Evolutionary conservation across 2,329 filamentous ascomycete species (phyloP).

Genomic region (Emydomyces testavorans): DNA sequence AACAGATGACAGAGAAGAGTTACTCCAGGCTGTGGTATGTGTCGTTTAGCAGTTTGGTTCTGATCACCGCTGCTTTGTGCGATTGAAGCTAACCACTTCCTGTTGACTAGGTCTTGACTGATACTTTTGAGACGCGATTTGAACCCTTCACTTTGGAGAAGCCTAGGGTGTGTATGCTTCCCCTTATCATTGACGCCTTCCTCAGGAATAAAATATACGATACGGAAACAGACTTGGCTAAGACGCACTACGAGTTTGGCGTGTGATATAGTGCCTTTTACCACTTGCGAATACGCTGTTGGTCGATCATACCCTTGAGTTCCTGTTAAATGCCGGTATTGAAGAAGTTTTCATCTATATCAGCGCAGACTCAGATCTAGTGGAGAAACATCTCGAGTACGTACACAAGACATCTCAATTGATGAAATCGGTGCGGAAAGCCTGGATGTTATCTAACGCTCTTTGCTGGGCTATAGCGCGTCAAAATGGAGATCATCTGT

Average conservation of each 20-base stretch:
- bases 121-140: slow-evolving; percentile 90
- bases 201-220: neutral
- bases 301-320: slow-evolving; percentile 96
- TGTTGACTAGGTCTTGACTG: slow-evolving; percentile 62
- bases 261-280: slow-evolving; percentile 60
- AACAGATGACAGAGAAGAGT: slow-evolving; percentile 48
- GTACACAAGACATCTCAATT: slow-evolving; percentile 10
- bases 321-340: slow-evolving; percentile 89
- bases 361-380: slow-evolving; percentile 70
- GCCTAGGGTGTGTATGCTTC: slow-evolving; percentile 57
- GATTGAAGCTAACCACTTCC: neutral
- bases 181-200: neutral
- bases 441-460: neutral
- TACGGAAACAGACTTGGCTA: neutral
- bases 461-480: slow-evolving; percentile 34
- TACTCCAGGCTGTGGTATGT: slow-evolving; percentile 52
- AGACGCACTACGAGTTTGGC: neutral
- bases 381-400: slow-evolving; percentile 72
- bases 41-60: slow-evolving; percentile 3
- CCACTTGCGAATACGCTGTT: slow-evolving; percentile 86
- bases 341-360: slow-evolving; percentile 89
- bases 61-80: too few species aligned
- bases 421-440: neutral
- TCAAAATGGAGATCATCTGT: slow-evolving; percentile 65
- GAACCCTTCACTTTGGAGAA: slow-evolving; percentile 77